Conservation (phyloP, 1,139 yeast genomes). For the Pichia sp. region DNA sequence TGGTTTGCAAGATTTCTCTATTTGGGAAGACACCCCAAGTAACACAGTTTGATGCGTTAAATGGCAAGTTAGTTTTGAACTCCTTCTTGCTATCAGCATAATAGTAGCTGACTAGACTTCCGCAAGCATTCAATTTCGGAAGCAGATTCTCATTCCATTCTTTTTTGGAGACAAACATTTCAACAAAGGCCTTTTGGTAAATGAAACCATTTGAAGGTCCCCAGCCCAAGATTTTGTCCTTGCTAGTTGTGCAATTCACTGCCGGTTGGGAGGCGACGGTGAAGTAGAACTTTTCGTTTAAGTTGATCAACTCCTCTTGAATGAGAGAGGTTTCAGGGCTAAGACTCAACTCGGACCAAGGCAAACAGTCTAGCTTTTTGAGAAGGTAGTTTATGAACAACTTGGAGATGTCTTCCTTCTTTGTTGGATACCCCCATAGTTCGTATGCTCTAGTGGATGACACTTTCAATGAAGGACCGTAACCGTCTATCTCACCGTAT, state of each 20-base stretch:
- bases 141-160: slow-evolving; percentile 60
- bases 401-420: slow-evolving; percentile 56
- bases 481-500: slow-evolving; percentile 96
- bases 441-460: slow-evolving; percentile 65
- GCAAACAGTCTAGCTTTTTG: slow-evolving; percentile 70
- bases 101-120: slow-evolving; percentile 58
- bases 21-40: slow-evolving; percentile 97
- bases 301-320: slow-evolving; percentile 79
- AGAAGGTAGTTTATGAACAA: slow-evolving; percentile 73
- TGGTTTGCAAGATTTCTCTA: slow-evolving; percentile 80
- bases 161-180: slow-evolving; percentile 67
- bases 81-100: slow-evolving; percentile 57
- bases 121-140: slow-evolving; percentile 45
- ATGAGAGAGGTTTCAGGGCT: slow-evolving; percentile 88
- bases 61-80: slow-evolving; percentile 57
- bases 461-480: slow-evolving; percentile 85
- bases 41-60: slow-evolving; percentile 60
- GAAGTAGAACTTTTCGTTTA: slow-evolving; percentile 73
- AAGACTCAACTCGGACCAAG: slow-evolving; percentile 86
- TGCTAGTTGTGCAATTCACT: slow-evolving; percentile 67
- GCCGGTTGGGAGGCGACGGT: slow-evolving; percentile 97
- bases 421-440: slow-evolving; percentile 80
- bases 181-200: slow-evolving; percentile 91
- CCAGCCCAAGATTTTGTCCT: slow-evolving; percentile 91
- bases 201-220: slow-evolving; percentile 89